These are phyloP conservation scores for Trichoderma koningiopsis DNA, from an alignment of 2,329 filamentous ascomycete species.

Conservation along the genomic window DNA sequence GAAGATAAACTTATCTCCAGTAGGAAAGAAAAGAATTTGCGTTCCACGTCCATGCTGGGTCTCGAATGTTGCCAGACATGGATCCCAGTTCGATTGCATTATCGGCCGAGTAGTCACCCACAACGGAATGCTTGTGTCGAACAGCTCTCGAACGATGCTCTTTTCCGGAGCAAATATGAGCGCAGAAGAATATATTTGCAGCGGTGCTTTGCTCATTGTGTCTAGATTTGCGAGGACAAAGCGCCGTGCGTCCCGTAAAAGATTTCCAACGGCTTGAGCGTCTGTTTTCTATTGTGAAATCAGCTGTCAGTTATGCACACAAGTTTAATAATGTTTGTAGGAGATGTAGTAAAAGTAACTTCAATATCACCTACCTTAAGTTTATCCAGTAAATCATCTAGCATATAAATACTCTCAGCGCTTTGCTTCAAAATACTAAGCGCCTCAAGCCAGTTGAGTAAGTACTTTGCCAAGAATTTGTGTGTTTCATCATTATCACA, in stretches of 20 bases:
- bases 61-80: neutral
- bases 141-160: constrained; percentile 28
- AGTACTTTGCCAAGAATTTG: constrained; percentile 41
- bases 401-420: constrained; percentile 23
- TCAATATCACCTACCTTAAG: neutral
- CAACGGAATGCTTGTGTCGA: constrained; percentile 19
- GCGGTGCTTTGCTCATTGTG: constrained; percentile 29
- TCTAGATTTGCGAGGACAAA: constrained; percentile 25
- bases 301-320: neutral
- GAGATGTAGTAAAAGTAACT: neutral
- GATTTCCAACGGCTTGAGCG: neutral
- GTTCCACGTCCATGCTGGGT: fast-evolving
- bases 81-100: neutral
- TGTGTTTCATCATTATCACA: constrained; percentile 36
- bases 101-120: constrained; percentile 27
- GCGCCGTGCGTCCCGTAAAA: constrained; percentile 29
- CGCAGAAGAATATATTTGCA: constrained; percentile 35
- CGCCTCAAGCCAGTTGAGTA: constrained; percentile 48
- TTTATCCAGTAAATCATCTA: neutral
- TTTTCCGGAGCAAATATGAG: constrained; percentile 32
- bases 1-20: neutral
- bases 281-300: neutral
- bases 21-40: fast-evolving
- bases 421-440: constrained; percentile 38
- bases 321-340: neutral